Evolutionary conservation across 257 asterid species (phyloP).

Genomic region (Solanum sparsipilum): DNA sequence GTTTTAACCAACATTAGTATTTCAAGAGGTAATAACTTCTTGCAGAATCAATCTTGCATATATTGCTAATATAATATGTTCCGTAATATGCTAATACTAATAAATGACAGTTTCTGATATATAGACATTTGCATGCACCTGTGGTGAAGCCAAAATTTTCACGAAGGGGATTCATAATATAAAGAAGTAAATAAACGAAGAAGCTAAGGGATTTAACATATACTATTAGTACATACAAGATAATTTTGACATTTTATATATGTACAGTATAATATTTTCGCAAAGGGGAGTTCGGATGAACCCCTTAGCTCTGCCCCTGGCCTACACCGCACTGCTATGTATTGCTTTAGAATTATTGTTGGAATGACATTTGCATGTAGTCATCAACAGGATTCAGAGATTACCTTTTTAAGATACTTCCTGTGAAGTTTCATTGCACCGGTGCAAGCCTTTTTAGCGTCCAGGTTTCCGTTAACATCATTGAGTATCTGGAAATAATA

Average conservation of each 20-base stretch:
- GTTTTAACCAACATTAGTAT: not conserved
- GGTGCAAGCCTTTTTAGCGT: slow-evolving; percentile 69
- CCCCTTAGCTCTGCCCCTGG: not conserved
- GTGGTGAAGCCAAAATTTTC: not conserved
- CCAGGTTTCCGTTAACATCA: slow-evolving; percentile 72
- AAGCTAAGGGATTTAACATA: not conserved
- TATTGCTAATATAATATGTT: not conserved
- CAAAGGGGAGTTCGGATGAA: not conserved
- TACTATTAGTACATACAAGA: not conserved
- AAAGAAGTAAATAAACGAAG: not conserved
- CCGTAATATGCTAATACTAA: not conserved
- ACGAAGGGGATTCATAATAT: not conserved
- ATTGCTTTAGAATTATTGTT: not conserved
- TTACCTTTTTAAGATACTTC: slow-evolving; percentile 70
- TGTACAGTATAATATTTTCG: not conserved
- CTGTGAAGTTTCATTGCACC: slow-evolving; percentile 84
- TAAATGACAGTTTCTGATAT: not conserved
- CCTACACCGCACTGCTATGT: not conserved
- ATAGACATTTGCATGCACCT: not conserved
- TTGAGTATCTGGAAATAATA: slow-evolving; percentile 49
- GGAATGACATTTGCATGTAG: not conserved
- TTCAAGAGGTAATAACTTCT: not conserved
- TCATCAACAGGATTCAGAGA: not conserved
- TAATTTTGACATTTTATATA: not conserved
- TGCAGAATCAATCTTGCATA: not conserved